Conservation (phyloP, 768 basidiomycete species). For the Tephrocybe sp. region DNA sequence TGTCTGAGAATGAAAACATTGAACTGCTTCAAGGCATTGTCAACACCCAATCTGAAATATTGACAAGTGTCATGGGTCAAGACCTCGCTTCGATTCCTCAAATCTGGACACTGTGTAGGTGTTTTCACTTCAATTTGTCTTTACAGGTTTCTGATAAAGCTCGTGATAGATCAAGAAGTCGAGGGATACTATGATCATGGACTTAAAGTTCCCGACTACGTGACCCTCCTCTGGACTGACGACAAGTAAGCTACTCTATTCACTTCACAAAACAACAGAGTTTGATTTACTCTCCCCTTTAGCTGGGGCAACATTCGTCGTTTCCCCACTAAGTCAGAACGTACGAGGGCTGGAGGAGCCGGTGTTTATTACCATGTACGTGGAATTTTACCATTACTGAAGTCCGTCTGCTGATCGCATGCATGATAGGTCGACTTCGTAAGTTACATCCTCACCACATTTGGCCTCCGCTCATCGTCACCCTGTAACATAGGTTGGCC, state of each 20-base stretch:
- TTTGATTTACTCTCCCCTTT: neutral
- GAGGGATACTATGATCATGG: slow-evolving; percentile 65
- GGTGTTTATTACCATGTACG: slow-evolving; percentile 68
- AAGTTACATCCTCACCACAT: too few species aligned
- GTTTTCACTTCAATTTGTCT: neutral
- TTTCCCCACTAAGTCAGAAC: slow-evolving; percentile 48
- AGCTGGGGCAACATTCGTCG: slow-evolving; percentile 73
- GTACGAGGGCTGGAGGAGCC: slow-evolving; percentile 62
- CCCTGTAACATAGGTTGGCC: slow-evolving; percentile 67
- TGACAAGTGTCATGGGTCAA: slow-evolving; percentile 47
- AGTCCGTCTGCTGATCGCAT: neutral
- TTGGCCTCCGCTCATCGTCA: too few species aligned
- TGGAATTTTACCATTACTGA: slow-evolving; percentile 5
- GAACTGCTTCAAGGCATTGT: slow-evolving; percentile 54
- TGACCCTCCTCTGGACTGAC: slow-evolving; percentile 67
- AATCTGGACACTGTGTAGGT: slow-evolving; percentile 58
- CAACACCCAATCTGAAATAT: slow-evolving; percentile 54
- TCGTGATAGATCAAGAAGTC: slow-evolving; percentile 51
- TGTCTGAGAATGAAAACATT: slow-evolving; percentile 49
- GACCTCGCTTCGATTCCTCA: slow-evolving; percentile 54
- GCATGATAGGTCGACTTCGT: slow-evolving; percentile 45
- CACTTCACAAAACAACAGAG: too few species aligned
- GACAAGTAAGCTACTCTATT: slow-evolving; percentile 47
- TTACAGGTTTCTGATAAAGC: neutral
- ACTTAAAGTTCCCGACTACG: slow-evolving; percentile 57